Base-by-base conservation (phyloP, 2,329 filamentous ascomycete species). In the Periconia sp. region DNA sequence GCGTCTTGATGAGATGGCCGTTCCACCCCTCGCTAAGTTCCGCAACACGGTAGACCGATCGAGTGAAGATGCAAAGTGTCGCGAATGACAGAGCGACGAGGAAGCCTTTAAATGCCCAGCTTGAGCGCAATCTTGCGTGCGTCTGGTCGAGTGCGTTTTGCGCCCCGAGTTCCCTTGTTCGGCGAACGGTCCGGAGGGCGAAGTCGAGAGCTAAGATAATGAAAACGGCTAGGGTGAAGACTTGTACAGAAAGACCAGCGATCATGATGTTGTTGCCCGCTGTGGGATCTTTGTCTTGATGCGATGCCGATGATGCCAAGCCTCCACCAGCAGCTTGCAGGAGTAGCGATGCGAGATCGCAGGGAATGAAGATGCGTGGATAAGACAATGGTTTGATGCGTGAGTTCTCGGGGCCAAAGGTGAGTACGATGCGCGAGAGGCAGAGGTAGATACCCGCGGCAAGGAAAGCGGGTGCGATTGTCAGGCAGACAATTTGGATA, bases 371-470 rank as follows among this genome's bases (percentile, higher is more conserved):
- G 38, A 80, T 73, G 49, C 71, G 74, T 3, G 76, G 74, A 50
- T 79, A 79, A 1, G 73, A 66, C 4, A 54, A 59, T 0, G 78
- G 74, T 17, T 61, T 64, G 45, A 78, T 66, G 50, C 71, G 71
- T 5, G 73, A 76, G 47, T 72, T 68, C 30, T 68, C 48, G 9
- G 59, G 41, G 23, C 63, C 73, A 51, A 73, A 72, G 36, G 63
- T 69, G 25, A 61, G 54, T 43, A 75, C 69, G 43, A 71, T 70
- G 31, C 65, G 66, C 2, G 70, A 70, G 21, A 86, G 74, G 21
- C 81, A 85, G 40, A 87, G 78, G 63, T 88, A 88, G 59, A 88
- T 83, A 45, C 82, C 82, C 0, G 84, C 85, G 19, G 81, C 76
- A 56, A 79, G 76, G 63, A 81, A 83, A 40, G 81, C 79, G 8